Conservation (phyloP, 345 rosid species). For the Populus euphratica region DNA sequence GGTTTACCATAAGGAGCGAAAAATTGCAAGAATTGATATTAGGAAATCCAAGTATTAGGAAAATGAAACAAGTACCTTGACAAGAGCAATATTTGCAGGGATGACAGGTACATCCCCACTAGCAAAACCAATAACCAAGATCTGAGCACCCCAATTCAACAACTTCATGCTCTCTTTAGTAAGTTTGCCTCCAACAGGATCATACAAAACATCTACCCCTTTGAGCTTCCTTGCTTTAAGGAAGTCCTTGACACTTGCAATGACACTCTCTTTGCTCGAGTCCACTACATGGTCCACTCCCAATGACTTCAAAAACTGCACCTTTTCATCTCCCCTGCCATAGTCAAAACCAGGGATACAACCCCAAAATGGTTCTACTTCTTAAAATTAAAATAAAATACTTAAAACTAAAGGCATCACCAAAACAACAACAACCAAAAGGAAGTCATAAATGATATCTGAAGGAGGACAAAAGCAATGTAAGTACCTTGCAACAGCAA, state of each 20-base stretch:
- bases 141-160: slow-evolving; percentile 90
- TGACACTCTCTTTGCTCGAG: slow-evolving; percentile 56
- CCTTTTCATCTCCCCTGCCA: slow-evolving; percentile 72
- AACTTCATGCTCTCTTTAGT: slow-evolving; percentile 72
- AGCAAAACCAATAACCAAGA: slow-evolving; percentile 85
- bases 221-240: slow-evolving; percentile 67
- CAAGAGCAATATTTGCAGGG: slow-evolving; percentile 86
- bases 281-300: slow-evolving; percentile 88
- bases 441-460: neutral
- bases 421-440: neutral
- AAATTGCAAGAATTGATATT: too few species aligned
- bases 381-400: neutral
- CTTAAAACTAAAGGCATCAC: neutral
- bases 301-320: slow-evolving; percentile 60
- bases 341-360: neutral
- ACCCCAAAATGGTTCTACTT: neutral
- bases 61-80: slow-evolving; percentile 50
- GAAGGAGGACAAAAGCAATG: neutral
- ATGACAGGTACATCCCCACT: slow-evolving; percentile 82
- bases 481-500: slow-evolving; percentile 76
- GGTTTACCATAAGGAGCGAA: too few species aligned
- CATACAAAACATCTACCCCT: slow-evolving; percentile 84
- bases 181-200: slow-evolving; percentile 89
- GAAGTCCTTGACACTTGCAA: slow-evolving; percentile 61
- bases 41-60: neutral